A percentile compares a stretch with the other conserved stretches of the same genome.
These are phyloP conservation scores for Globisporangium parvum DNA, from an alignment of 352 stramenopile genomes.

Conservation along the genomic window DNA sequence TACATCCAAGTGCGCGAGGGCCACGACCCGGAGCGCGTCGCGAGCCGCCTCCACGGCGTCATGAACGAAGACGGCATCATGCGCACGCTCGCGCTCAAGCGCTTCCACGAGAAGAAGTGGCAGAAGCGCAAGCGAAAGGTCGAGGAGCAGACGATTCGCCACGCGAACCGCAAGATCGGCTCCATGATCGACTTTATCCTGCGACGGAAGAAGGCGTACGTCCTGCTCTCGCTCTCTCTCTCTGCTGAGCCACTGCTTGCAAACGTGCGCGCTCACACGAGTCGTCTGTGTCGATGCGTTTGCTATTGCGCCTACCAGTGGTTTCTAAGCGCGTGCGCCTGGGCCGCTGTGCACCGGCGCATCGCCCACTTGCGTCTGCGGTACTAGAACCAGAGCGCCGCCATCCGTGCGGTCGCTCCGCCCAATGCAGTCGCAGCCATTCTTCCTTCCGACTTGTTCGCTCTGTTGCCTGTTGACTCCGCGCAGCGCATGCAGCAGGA, in stretches of 20 bases:
- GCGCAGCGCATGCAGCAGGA: no score
- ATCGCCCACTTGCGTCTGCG: not conserved
- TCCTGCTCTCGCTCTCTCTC: not conserved
- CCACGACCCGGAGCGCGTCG: constrained; percentile 43
- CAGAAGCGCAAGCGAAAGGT: constrained; percentile 75
- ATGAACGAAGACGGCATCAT: constrained; percentile 74
- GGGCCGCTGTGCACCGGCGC: no score
- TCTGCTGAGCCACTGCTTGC: no score
- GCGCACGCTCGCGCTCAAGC: constrained; percentile 64
- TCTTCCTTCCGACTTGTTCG: no score
- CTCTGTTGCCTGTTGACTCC: no score
- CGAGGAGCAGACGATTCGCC: constrained; percentile 74
- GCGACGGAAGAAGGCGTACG: constrained; percentile 73
- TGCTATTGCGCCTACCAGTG: constrained; percentile 7
- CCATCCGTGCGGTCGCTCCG: no score
- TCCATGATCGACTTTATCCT: constrained; percentile 86
- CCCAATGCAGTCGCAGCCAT: no score
- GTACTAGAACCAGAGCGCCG: not conserved
- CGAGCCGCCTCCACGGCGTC: constrained; percentile 57
- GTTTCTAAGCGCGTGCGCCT: constrained; percentile 15
- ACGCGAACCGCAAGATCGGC: constrained; percentile 71
- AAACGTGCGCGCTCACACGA: constrained; percentile 6
- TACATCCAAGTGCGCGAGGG: constrained; percentile 48
- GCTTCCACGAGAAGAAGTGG: constrained; percentile 83
- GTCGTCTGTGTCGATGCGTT: not conserved